Evolutionary conservation across 768 basidiomycete genomes (phyloP), one percentile per base, ranked within the genome.

Genomic region (Kwoniella sp.): DNA sequence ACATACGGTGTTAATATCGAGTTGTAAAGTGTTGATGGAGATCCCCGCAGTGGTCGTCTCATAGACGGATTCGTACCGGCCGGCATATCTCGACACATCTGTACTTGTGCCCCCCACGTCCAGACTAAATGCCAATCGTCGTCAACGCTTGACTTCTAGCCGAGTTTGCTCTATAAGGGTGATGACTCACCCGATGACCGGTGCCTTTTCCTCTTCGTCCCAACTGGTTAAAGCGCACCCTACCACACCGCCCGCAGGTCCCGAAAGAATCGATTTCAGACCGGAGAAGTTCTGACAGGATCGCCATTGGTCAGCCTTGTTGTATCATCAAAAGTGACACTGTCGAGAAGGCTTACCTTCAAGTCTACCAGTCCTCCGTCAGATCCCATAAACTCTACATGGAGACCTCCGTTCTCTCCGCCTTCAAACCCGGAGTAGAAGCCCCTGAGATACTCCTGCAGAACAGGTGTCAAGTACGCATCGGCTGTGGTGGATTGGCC

Each of bases 181-280:
- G 8, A 44, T 44, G 3, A 19, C 40, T 44, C 17, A 44, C 40
- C 61, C 91, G 62, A 96, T 93, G 67, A 95, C 85, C 0, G 93
- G 90, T 33, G 84, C 81, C 70, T 85, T 88, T 68, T 82, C 77
- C 65, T 86, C 80, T 67, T 92, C 91, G 90, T 92, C 96, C 71
- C 90, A 92, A 22, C 82, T 82, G 2, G 91, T 94, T 67, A 92
- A 81, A 0, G 93, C 91, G 72, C 91, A 95, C 0, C 95, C 95
- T 0, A 98, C 95, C 5, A 98, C 95, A 2, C 94, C 94, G 2
- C 94, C 94, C 0, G 94, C 95, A 0, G 94, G 95, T 3, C 81
- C 81, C 26, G 61, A 92, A 37, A 96, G 80, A 67, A 97, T 93
- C 68, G 90, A 91, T 84, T 93, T 93, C 69, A 97, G 80, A 0